Evolutionary conservation across 805 yeast species (phyloP).

Genomic region (Metschnikowia continentalis): DNA sequence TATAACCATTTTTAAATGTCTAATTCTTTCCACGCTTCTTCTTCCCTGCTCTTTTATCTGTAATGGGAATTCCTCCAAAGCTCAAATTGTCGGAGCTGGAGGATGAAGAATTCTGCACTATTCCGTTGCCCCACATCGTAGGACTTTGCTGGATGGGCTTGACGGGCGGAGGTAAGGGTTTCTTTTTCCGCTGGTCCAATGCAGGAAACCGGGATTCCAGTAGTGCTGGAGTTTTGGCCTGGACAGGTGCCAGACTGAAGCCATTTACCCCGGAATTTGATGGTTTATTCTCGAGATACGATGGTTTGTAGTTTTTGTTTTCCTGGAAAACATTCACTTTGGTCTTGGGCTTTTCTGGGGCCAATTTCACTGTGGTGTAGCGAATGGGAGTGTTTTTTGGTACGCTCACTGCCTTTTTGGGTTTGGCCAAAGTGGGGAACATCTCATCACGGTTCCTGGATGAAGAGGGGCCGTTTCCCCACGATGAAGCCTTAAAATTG

Average conservation of each 20-base stretch:
- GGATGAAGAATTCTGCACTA: slow-evolving; percentile 4
- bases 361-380: slow-evolving; percentile 32
- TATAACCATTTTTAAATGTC: neutral
- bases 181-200: slow-evolving; percentile 36
- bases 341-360: slow-evolving; percentile 13
- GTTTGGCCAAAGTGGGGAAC: slow-evolving; percentile 34
- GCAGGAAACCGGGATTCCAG: slow-evolving; percentile 46
- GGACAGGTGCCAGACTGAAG: slow-evolving; percentile 11
- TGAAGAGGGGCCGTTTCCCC: slow-evolving; percentile 21
- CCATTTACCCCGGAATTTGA: slow-evolving; percentile 25
- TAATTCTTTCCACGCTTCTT: slow-evolving; percentile 5
- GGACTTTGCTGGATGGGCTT: slow-evolving; percentile 36
- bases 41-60: slow-evolving; percentile 17
- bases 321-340: slow-evolving; percentile 16
- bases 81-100: slow-evolving; percentile 7
- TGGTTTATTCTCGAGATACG: slow-evolving; percentile 31
- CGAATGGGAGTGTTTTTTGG: slow-evolving; percentile 26
- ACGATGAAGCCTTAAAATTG: slow-evolving; percentile 17
- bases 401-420: slow-evolving; percentile 18
- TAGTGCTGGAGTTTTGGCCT: slow-evolving; percentile 20
- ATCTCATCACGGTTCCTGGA: slow-evolving; percentile 18
- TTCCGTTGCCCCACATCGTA: slow-evolving; percentile 16
- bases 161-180: slow-evolving; percentile 51
- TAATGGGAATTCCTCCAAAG: slow-evolving; percentile 18
- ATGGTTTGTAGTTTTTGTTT: slow-evolving; percentile 25